Base-by-base conservation (phyloP, 163 green algal species). In the Chlorella variabilis region DNA sequence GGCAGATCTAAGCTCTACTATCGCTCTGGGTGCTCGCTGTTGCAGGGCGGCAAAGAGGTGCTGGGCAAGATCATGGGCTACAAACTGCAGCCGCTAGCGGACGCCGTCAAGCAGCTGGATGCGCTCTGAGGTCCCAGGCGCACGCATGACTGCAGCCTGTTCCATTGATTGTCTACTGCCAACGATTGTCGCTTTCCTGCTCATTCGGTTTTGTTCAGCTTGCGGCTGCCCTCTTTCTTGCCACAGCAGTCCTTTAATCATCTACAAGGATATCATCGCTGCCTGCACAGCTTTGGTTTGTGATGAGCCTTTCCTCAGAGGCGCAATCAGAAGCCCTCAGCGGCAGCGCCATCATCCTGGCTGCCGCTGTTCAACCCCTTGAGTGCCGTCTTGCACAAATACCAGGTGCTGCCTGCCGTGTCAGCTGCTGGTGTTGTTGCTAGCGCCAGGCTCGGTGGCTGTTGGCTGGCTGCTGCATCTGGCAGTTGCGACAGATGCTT, bases 21-120 rank as follows among this genome's bases (percentile, higher is more conserved):
- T 67, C 29, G 33, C 3, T 45, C 33, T 70, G 29, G 34, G 5
- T 4, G 31, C 31, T n/a, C 54, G 61, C 36, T 4, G 62, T 4
- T 84, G 71, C 86, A 94, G 88, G 88, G 80, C 54, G 93, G 93
- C 69, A 90, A 95, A 88, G 89, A 94, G 80, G 90, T 92, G 33
- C 23, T 79, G 21, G 39, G 82, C 6, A 45, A 82, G 23, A 83
- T 96, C 0, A 81, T 79, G 56, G 93, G 93, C 20, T 97, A 97
- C 91, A 97, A 97, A 86, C 95, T 95, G 90, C 87, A 91, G 86
- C 88, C 83, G 2, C 84, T 96, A 63, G 84, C 91, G 70, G 86
- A 92, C 8, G 87, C 87, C 18, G 84, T 96, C 39, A 70, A 86
- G 34, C 82, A 87, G 70, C 82, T 94, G 73, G 67, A 83, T 56